These are phyloP conservation scores for Echinosophora koreensis DNA, from an alignment of 306 rosid genomes.

Conservation along the genomic window DNA sequence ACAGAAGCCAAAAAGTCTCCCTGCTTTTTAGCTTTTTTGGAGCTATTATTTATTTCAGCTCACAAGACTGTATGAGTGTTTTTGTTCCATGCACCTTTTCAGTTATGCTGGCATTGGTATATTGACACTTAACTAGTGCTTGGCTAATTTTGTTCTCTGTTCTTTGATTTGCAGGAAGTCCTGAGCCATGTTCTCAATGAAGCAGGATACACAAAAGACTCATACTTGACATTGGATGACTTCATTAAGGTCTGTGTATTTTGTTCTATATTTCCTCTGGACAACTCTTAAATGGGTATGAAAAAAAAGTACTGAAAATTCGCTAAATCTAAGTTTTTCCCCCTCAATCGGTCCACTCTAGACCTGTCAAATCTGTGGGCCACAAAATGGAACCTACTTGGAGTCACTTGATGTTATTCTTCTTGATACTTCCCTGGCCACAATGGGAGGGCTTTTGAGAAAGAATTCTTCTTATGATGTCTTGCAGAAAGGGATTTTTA, in stretches of 20 bases:
- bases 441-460: slow-evolving; percentile 12
- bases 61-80: background rate
- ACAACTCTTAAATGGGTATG: slow-evolving; percentile 23
- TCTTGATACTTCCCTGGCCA: slow-evolving; percentile 10
- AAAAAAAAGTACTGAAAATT: background rate
- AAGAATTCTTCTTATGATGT: background rate
- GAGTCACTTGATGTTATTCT: slow-evolving; percentile 26
- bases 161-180: slow-evolving; percentile 65
- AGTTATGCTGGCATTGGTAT: background rate
- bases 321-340: background rate
- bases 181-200: slow-evolving; percentile 73
- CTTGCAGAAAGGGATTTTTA: background rate
- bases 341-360: background rate
- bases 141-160: slow-evolving; percentile 25
- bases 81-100: background rate
- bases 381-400: background rate
- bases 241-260: slow-evolving; percentile 71
- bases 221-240: slow-evolving; percentile 72
- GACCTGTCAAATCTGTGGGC: background rate
- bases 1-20: background rate
- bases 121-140: slow-evolving; percentile 12
- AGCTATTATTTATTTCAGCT: background rate
- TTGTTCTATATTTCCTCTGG: slow-evolving; percentile 11
- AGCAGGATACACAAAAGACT: slow-evolving; percentile 81
- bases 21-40: background rate